Percentiles rank a stretch among this genome's conserved stretches.
Evolutionary conservation across 306 rosid species (phyloP).

Genomic region (Castanospermum australe): DNA sequence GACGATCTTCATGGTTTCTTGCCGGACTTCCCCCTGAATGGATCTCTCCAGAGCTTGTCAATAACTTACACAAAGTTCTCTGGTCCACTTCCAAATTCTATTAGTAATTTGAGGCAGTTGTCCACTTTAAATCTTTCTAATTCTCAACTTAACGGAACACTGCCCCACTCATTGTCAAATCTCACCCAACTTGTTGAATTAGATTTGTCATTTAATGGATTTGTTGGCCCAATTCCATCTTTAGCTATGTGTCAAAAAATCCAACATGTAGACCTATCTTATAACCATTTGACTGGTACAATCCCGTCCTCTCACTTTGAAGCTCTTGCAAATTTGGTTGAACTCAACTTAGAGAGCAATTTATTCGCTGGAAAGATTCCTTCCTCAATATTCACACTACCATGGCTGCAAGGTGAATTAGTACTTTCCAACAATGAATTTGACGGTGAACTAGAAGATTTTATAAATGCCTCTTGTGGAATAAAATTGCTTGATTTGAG

Average conservation of each 20-base stretch:
- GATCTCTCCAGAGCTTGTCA: background rate
- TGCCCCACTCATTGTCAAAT: background rate
- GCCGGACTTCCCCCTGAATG: background rate
- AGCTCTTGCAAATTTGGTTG: background rate
- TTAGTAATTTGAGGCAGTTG: background rate
- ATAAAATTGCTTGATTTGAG: conserved; percentile 33
- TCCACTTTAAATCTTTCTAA: background rate
- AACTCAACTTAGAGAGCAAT: background rate
- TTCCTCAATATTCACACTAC: background rate
- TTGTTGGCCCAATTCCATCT: conserved; percentile 4
- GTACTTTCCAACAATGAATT: background rate
- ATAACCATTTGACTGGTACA: background rate
- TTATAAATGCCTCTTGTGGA: background rate
- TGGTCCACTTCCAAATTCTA: conserved; percentile 12
- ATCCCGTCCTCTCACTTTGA: background rate
- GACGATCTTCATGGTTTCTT: background rate
- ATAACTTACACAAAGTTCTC: background rate
- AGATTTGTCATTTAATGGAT: background rate
- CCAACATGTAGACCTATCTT: background rate
- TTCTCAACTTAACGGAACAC: background rate
- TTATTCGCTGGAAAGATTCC: conserved; percentile 15
- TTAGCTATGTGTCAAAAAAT: background rate
- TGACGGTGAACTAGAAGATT: background rate
- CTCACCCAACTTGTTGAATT: background rate
- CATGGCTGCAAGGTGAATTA: background rate